Base-by-base conservation (phyloP, 2,329 filamentous ascomycete species). In the Nigrospora oryzae region DNA sequence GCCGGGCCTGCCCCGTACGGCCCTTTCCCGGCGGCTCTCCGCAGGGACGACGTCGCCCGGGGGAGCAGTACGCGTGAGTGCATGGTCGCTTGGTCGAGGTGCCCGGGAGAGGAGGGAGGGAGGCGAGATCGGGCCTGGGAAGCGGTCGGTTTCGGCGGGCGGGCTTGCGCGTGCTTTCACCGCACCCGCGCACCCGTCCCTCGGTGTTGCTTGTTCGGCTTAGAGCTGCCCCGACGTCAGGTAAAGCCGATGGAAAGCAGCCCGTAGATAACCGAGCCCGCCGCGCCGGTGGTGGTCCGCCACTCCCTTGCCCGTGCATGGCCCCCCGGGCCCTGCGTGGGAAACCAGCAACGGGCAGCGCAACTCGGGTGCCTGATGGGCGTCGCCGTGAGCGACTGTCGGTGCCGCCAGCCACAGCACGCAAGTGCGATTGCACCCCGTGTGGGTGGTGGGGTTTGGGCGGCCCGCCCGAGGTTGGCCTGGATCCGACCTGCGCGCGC, bases 241-340 rank as follows among this genome's bases (percentile, higher is more conserved):
- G 35, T 42, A 33, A 42, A 28, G 40, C 40, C 40, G 40, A 42
- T 34, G 40, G 35, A 42, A 42, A 42, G 40, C 40, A 42, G 16
- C 32, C 40, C 40, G 40, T 33, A 34, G 33, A 34, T 42, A 42
- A n/a, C 40, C 40, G 40, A 42, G 32, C 33, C 23, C 31, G 23
- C 23, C 23, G 19, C 19, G n/a, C n/a, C n/a, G n/a, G n/a, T n/a
- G n/a, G n/a, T n/a, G n/a, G n/a, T n/a, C n/a, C n/a, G n/a, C n/a
- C n/a, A n/a, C n/a, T n/a, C n/a, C n/a, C n/a, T n/a, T n/a, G n/a
- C n/a, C n/a, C n/a, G n/a, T n/a, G n/a, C n/a, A n/a, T n/a, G n/a
- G n/a, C n/a, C 19, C 19, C 19, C 19, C 19, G 19, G 19, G 4
- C 6, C 6, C 19, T 23, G 19, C 19, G 19, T 4, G n/a, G n/a